Base-by-base conservation (phyloP, 208 protist species). In the Herpetomonas muscarum region DNA sequence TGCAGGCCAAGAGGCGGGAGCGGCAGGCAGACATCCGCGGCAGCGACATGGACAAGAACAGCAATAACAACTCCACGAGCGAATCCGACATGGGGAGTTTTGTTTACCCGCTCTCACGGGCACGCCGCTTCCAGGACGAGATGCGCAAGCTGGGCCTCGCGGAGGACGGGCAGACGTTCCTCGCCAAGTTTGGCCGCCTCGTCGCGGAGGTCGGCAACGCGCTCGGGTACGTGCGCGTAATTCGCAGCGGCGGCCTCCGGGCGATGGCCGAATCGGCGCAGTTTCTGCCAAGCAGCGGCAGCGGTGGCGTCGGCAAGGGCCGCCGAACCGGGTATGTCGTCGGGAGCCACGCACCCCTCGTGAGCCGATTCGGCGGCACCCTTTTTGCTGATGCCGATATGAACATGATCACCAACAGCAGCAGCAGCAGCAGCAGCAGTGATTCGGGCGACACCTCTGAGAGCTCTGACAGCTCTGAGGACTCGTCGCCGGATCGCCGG, bases 191-290 rank as follows among this genome's bases (percentile, higher is more conserved):
- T 36, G 77, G 96, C 31, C 67, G 88, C 12, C 79, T 99, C 9
- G 90, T 99, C 46, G 97, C 95, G n/a, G 89, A 99, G 56, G 98
- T 99, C 67, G 97, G 96, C 44, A 99, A 99, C 71, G 94, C 94
- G 10, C 83, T 99, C 54, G 97, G 97, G n/a, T 99, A 98, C 66
- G 93, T 99, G 68, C 82, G 97, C 17, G 90, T 98, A 68, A 86
- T 99, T 55, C 80, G 90, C 17, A 87, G 86, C 57, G 91, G 91
- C 30, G 87, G 88, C 29, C 62, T 98, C 3, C 75, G 88, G 15
- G 93, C 94, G 26, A 83, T 90, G 46, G 74, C 76, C 22, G 93
- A 97, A 31, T 82, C 93, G 1, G 96, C 97, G 17, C 76, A 74
- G 26, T 98, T 97, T 59, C 76, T 98, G 29, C 95, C 96, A n/a